Evolutionary conservation across 2,329 filamentous ascomycete genomes (phyloP).

Genomic region (Trichoderma atroviride): DNA sequence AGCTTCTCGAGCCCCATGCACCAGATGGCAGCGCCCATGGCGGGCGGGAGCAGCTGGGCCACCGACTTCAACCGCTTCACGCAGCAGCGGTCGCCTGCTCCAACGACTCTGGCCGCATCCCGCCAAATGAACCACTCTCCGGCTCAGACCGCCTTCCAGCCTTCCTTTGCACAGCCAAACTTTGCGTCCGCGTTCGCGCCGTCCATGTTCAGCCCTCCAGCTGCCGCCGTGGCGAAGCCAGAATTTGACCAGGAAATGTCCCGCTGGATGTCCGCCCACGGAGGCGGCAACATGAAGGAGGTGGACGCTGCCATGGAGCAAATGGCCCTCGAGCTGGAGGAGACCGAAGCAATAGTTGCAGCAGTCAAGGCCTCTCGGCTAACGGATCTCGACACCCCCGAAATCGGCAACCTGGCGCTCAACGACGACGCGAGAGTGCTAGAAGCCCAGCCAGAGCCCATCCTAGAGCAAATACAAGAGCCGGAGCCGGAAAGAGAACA

Average conservation of each 20-base stretch:
- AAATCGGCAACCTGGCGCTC: slow-evolving; percentile 40
- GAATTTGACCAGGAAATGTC: slow-evolving; percentile 48
- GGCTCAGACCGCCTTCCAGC: slow-evolving; percentile 37
- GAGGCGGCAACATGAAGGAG: slow-evolving; percentile 40
- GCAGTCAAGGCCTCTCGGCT: slow-evolving; percentile 29
- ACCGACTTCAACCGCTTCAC: slow-evolving; percentile 43
- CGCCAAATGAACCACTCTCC: slow-evolving; percentile 34
- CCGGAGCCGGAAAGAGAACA: slow-evolving; percentile 27
- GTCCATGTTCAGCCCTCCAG: slow-evolving; percentile 33
- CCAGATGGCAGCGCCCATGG: slow-evolving; percentile 31
- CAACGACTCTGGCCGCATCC: slow-evolving; percentile 31
- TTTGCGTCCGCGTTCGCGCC: slow-evolving; percentile 31
- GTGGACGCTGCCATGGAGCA: slow-evolving; percentile 49
- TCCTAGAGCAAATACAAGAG: slow-evolving; percentile 25
- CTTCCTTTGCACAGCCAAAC: slow-evolving; percentile 37
- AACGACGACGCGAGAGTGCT: slow-evolving; percentile 18
- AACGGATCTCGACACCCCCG: slow-evolving; percentile 38
- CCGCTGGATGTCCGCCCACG: slow-evolving; percentile 46
- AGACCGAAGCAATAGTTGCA: slow-evolving; percentile 39
- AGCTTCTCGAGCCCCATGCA: slow-evolving; percentile 34
- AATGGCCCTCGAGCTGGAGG: slow-evolving; percentile 46
- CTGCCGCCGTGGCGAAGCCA: slow-evolving; percentile 34
- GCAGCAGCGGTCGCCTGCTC: slow-evolving; percentile 35
- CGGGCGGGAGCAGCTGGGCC: slow-evolving; percentile 40
- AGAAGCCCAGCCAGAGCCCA: background rate